These are phyloP conservation scores for Nematocida displodere DNA, from an alignment of 371 early-diverging fungal species.

Conservation along the genomic window DNA sequence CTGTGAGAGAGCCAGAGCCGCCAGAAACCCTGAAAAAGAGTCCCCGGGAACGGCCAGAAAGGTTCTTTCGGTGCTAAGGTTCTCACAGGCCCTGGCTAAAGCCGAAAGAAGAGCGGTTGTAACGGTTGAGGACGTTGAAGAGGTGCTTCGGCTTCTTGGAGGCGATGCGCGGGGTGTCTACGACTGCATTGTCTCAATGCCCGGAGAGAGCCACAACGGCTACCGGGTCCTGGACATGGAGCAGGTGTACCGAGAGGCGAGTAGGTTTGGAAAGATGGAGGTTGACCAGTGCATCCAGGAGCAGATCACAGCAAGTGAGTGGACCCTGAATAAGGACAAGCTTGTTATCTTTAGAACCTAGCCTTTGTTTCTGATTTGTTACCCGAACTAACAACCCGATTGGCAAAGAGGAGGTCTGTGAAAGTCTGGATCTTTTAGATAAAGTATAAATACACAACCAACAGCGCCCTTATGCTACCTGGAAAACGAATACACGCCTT, in stretches of 20 bases:
- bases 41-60: conserved; percentile 70
- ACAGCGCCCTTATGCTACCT: neutral
- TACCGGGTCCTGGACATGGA: conserved; percentile 46
- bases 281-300: conserved; percentile 58
- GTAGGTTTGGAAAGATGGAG: conserved; percentile 40
- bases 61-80: conserved; percentile 74
- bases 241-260: conserved; percentile 35
- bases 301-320: conserved; percentile 54
- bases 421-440: neutral
- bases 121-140: conserved; percentile 73
- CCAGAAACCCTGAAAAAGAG: conserved; percentile 66
- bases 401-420: neutral
- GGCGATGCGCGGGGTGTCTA: conserved; percentile 69
- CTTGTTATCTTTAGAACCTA: conserved; percentile 54
- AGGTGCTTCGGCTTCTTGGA: conserved; percentile 81
- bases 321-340: conserved; percentile 55
- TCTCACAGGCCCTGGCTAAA: conserved; percentile 71
- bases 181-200: conserved; percentile 54
- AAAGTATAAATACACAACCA: neutral
- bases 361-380: too few species aligned
- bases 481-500: neutral
- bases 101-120: conserved; percentile 43
- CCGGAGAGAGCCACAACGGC: conserved; percentile 31
- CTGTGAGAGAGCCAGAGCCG: conserved; percentile 67
- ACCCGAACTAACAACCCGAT: too few species aligned